Percentiles rank a stretch among this genome's conserved stretches.
Conservation (phyloP, 805 yeast species). For the Zygotorulaspora danielsina region DNA sequence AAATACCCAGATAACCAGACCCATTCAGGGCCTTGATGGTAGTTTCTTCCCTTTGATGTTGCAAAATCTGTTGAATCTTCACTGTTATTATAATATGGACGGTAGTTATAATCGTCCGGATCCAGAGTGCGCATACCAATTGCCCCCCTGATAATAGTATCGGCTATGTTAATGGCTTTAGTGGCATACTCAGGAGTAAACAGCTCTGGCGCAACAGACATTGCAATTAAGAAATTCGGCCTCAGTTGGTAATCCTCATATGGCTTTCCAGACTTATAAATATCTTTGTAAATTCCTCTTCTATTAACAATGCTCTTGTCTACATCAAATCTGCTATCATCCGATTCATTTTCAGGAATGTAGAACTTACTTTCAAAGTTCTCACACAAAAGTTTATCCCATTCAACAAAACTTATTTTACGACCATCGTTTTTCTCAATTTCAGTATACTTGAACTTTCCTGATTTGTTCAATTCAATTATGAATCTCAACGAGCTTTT, state of each 20-base stretch:
- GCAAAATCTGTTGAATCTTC: slow-evolving; percentile 83
- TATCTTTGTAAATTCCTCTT: slow-evolving; percentile 91
- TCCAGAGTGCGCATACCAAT: slow-evolving; percentile 89
- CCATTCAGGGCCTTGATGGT: slow-evolving; percentile 99
- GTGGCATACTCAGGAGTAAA: slow-evolving; percentile 60
- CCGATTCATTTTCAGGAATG: slow-evolving; percentile 59
- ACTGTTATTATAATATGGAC: slow-evolving; percentile 82
- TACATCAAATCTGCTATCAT: slow-evolving; percentile 59
- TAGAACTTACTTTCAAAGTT: slow-evolving; percentile 79
- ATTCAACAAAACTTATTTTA: slow-evolving; percentile 52
- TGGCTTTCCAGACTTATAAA: slow-evolving; percentile 74
- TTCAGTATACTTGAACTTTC: slow-evolving; percentile 51
- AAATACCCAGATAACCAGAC: slow-evolving; percentile 89
- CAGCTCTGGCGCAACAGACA: slow-evolving; percentile 92
- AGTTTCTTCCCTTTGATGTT: slow-evolving; percentile 91
- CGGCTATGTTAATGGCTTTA: slow-evolving; percentile 68
- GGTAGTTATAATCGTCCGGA: slow-evolving; percentile 85
- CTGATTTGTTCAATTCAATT: slow-evolving; percentile 48
- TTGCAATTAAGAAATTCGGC: slow-evolving; percentile 88
- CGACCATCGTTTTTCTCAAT: slow-evolving; percentile 61
- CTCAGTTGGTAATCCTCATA: slow-evolving; percentile 92
- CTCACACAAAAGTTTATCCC: slow-evolving; percentile 67
- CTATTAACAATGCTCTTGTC: slow-evolving; percentile 69
- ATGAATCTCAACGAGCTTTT: slow-evolving; percentile 84
- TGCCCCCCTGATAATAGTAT: slow-evolving; percentile 73